These are phyloP conservation scores for Cyclocybe aegerita DNA, from an alignment of 768 basidiomycete species.

Conservation along the genomic window DNA sequence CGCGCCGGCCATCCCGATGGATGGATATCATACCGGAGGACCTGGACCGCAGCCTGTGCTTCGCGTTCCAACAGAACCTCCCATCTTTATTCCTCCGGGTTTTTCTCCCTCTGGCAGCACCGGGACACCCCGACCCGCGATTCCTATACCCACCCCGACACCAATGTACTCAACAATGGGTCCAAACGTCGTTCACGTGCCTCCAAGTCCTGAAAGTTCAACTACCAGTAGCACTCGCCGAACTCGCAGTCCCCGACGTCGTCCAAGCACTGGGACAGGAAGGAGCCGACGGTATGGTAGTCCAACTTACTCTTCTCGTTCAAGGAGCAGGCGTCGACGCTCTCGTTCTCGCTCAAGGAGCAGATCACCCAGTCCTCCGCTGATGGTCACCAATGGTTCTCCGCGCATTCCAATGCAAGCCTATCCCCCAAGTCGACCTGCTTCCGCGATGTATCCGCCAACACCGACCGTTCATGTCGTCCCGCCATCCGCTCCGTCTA, in stretches of 20 bases:
- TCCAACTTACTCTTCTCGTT: constrained; percentile 2
- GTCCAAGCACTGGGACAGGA: constrained; percentile 15
- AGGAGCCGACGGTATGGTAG: constrained; percentile 9
- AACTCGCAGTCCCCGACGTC: constrained; percentile 12
- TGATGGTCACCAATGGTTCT: constrained; percentile 18
- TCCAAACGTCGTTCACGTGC: constrained; percentile 13
- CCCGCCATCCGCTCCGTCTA: constrained; percentile 13
- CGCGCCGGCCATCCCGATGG: constrained; percentile 14
- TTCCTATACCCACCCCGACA: constrained; percentile 3
- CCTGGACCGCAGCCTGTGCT: constrained; percentile 14
- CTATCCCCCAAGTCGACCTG: background rate
- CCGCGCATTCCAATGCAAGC: background rate
- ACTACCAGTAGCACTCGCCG: constrained; percentile 6
- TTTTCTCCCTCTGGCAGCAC: constrained; percentile 6
- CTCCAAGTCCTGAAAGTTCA: constrained; percentile 5
- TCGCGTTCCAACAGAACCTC: no score
- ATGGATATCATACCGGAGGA: constrained; percentile 14
- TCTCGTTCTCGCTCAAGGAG: background rate
- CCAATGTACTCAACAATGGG: constrained; percentile 12
- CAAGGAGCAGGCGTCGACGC: constrained; percentile 6
- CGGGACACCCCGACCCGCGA: constrained; percentile 10
- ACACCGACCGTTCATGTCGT: constrained; percentile 17
- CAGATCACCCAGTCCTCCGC: constrained; percentile 4
- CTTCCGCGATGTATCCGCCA: background rate
- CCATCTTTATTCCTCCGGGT: constrained; percentile 22